Evolutionary conservation across 1,139 yeast genomes (phyloP).

Genomic region (Hansenula lynferdii): DNA sequence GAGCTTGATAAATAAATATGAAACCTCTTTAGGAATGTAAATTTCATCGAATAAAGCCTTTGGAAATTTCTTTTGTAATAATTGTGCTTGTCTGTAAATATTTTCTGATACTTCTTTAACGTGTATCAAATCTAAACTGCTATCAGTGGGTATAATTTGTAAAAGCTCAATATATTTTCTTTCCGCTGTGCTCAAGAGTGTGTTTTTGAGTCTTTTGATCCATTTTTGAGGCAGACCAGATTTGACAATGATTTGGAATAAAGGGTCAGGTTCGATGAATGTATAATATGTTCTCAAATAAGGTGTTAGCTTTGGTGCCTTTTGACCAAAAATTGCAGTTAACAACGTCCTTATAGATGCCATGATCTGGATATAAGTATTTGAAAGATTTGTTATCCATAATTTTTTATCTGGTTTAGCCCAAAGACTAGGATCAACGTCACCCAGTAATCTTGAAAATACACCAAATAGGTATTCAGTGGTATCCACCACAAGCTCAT

Average conservation of each 20-base stretch:
- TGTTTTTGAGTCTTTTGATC: constrained; percentile 45
- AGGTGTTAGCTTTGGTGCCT: constrained; percentile 62
- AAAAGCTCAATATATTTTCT: constrained; percentile 54
- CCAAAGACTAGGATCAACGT: constrained; percentile 43
- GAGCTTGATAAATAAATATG: constrained; percentile 52
- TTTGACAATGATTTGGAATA: constrained; percentile 34
- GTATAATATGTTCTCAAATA: constrained; percentile 46
- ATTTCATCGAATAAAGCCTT: constrained; percentile 57
- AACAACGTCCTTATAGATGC: constrained; percentile 42
- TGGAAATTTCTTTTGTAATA: constrained; percentile 56
- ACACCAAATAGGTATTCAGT: constrained; percentile 24
- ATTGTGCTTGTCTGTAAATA: constrained; percentile 45
- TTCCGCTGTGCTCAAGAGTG: constrained; percentile 51
- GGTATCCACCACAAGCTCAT: constrained; percentile 24
- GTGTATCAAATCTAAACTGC: constrained; percentile 51
- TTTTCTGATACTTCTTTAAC: constrained; percentile 55
- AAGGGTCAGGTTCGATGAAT: constrained; percentile 44
- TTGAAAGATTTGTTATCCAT: constrained; percentile 46
- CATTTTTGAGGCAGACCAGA: constrained; percentile 42
- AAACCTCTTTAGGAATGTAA: constrained; percentile 50
- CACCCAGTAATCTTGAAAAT: constrained; percentile 25
- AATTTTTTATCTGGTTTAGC: constrained; percentile 43
- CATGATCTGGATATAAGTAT: constrained; percentile 45
- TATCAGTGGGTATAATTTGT: constrained; percentile 60
- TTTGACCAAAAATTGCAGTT: constrained; percentile 40